Evolutionary conservation across 1,284 basidiomycete species (phyloP), one percentile per base, ranked within the genome.

Genomic region (Paramarasmius palmivorus): DNA sequence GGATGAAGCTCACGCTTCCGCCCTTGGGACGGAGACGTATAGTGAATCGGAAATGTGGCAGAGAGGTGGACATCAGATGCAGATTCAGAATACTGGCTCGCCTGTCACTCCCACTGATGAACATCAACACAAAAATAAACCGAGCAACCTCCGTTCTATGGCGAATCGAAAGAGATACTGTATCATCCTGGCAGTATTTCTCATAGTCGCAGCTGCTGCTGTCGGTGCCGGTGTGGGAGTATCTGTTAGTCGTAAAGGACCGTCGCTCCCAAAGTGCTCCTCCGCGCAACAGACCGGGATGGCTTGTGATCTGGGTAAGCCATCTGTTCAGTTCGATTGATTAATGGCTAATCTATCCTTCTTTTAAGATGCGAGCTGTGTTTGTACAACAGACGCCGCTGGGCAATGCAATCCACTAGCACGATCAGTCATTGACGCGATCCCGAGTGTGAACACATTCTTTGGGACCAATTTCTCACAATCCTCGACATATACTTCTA

Each of bases 281-380:
- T 46, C 35, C 12, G 70, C 63, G 9, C 74, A 75, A 55, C 54
- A 73, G 17, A 73, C 76, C 1, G 84, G 85, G 22, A 68, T 67
- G 15, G 59, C 70, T 14, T 88, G 85, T 62, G 76, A 76, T 63
- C 68, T 88, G 15, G 73, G 84, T 84, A 59, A 63, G 78, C 70
- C n/a, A 19, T 49, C 6, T 32, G 29, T 50, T 39, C 23, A 22
- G 6, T 45, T 15, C 15, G 20, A 52, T 26, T 17, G 15, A 36
- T 35, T 15, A 25, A 37, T 40, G 56, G 45, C 20, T 10, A 8
- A 5, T 38, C 4, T 20, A 49, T 55, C 39, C 26, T 46, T 52
- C 53, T 56, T 7, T 55, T 49, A 45, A 86, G 84, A 85, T 68
- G 74, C 83, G 3, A 81, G 82, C 0, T 88, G 84, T 62, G 72